Conservation (phyloP, 495 filamentous ascomycete genomes). For the Terfezia claveryi region DNA sequence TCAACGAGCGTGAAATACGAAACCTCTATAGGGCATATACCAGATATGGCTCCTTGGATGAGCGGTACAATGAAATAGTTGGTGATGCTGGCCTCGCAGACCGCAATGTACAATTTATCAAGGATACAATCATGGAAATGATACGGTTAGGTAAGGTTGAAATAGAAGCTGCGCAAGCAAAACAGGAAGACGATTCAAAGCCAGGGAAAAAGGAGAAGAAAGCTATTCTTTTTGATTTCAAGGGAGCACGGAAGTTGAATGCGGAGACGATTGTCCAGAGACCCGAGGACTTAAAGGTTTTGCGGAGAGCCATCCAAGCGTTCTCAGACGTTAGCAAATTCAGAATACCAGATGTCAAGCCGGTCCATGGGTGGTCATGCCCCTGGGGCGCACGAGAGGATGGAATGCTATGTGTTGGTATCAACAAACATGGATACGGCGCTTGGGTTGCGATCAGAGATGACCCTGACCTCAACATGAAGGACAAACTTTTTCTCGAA, state of each 20-base stretch:
- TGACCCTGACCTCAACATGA: conserved; percentile 64
- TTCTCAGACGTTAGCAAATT: conserved; percentile 48
- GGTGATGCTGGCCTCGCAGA: conserved; percentile 61
- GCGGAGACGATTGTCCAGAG: conserved; percentile 83
- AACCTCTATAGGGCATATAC: conserved; percentile 73
- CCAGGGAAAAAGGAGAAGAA: conserved; percentile 74
- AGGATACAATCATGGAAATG: conserved; percentile 34
- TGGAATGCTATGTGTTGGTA: conserved; percentile 88
- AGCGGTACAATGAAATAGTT: conserved; percentile 65
- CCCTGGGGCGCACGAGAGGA: conserved; percentile 84
- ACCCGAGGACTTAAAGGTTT: conserved; percentile 62
- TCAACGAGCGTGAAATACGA: conserved; percentile 75
- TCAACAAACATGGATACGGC: conserved; percentile 79
- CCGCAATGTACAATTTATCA: conserved; percentile 57
- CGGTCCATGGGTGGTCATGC: conserved; percentile 53
- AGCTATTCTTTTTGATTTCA: conserved; percentile 80
- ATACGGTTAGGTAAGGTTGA: conserved; percentile 17
- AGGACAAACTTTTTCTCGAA: conserved; percentile 88
- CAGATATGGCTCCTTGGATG: conserved; percentile 68
- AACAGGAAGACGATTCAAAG: conserved; percentile 43
- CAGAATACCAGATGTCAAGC: conserved; percentile 76
- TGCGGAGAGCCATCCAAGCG: conserved; percentile 46
- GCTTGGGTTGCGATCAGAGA: conserved; percentile 86
- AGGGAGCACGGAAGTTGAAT: conserved; percentile 78
- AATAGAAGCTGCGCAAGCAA: conserved; percentile 19